These are phyloP conservation scores for Phytopythium litorale DNA, from an alignment of 352 stramenopile genomes.

Conservation along the genomic window DNA sequence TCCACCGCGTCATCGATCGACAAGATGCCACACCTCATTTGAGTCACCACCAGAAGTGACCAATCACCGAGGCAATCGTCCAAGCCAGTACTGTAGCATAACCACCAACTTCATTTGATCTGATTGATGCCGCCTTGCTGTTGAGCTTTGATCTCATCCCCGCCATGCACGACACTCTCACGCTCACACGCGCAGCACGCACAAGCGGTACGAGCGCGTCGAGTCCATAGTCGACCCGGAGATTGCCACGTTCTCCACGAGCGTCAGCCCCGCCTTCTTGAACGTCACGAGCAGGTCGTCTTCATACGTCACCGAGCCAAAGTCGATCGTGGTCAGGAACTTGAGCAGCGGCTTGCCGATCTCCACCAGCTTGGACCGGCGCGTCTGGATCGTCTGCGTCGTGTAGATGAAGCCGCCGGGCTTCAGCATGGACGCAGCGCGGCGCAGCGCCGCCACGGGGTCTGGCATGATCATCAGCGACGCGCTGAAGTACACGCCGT, in stretches of 20 bases:
- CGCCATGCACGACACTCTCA: slow-evolving; percentile 6
- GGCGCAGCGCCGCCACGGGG: slow-evolving; percentile 71
- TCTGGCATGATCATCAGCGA: slow-evolving; percentile 92
- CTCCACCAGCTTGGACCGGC: slow-evolving; percentile 58
- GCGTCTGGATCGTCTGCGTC: slow-evolving; percentile 91
- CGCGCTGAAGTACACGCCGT: slow-evolving; percentile 91
- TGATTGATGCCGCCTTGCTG: not conserved
- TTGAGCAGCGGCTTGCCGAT: slow-evolving; percentile 88
- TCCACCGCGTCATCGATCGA: not conserved
- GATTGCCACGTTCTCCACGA: slow-evolving; percentile 55
- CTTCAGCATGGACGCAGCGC: slow-evolving; percentile 60
- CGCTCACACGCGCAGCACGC: slow-evolving; percentile 35
- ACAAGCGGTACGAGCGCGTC: slow-evolving; percentile 63
- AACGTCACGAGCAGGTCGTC: slow-evolving; percentile 62
- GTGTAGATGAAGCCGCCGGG: slow-evolving; percentile 77
- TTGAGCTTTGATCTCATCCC: not conserved
- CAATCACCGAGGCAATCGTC: not conserved
- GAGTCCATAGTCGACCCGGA: slow-evolving; percentile 50
- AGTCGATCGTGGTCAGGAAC: slow-evolving; percentile 93
- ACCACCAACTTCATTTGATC: not conserved
- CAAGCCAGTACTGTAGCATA: not conserved
- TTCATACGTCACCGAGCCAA: slow-evolving; percentile 87
- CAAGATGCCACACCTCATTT: slow-evolving; percentile 3
- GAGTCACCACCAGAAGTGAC: not conserved
- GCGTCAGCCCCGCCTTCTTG: slow-evolving; percentile 54